A percentile compares a stretch with the other conserved stretches of the same genome.
Conservation (phyloP, 2,329 filamentous ascomycete genomes). For the Cordyceps cateniannulata region DNA sequence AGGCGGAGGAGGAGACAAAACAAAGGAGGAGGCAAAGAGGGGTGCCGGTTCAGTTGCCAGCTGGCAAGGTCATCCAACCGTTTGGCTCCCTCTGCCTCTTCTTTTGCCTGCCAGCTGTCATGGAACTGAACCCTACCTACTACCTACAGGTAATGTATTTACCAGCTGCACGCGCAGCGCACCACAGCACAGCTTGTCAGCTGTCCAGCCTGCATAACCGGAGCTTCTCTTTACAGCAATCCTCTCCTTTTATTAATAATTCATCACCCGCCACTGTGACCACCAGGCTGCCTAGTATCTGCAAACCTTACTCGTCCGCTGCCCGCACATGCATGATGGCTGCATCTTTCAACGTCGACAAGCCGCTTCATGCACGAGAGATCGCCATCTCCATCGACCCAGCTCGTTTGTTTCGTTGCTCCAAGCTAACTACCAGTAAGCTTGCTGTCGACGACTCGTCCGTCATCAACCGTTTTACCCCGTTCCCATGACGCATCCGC, state of each 20-base stretch:
- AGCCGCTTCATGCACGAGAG: conserved; percentile 5
- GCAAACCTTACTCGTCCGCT: background rate
- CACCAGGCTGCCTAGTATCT: background rate
- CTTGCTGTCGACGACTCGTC: background rate
- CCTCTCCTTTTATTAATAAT: background rate
- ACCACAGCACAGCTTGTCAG: background rate
- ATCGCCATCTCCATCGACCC: background rate
- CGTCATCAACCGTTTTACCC: background rate
- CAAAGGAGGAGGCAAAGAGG: too few species aligned
- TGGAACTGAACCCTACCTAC: too few species aligned
- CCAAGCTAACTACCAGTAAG: too few species aligned
- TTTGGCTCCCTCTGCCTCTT: background rate
- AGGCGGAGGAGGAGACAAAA: background rate
- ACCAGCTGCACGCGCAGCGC: too few species aligned
- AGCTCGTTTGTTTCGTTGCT: background rate
- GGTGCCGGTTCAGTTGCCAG: background rate
- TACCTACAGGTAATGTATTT: too few species aligned
- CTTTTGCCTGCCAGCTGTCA: background rate
- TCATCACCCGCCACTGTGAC: background rate
- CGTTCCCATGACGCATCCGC: conserved; percentile 9
- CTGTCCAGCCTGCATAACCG: background rate
- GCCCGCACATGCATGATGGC: background rate
- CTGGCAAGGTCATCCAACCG: background rate
- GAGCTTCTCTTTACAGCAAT: background rate
- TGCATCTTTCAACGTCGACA: conserved; percentile 8